Evolutionary conservation across 148 eudicot species (phyloP), one percentile per base, ranked within the genome.

Genomic region (Persicaria tinctoria): DNA sequence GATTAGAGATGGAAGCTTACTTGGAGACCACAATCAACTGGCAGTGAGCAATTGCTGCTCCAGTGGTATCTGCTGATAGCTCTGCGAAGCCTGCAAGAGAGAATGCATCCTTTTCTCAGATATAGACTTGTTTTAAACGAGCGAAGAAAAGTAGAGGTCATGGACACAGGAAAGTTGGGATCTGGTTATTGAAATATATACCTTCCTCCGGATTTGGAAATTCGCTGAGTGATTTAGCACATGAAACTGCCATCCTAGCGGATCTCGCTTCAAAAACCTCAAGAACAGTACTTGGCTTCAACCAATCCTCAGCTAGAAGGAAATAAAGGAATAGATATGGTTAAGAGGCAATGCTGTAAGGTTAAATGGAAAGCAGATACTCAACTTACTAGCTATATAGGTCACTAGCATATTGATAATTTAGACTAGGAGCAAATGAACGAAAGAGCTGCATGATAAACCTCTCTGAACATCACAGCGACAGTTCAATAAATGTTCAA

Each of bases 211-310:
- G 89, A 74, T 86, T 90, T 62, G 86, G 73, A 81, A 87, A 92
- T 77, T 87, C 77, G 89, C 89, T 84, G 60, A 95, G 72, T 46
- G 78, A 83, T 79, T 84, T 80, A 68, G 92, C 97, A 83, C 92
- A 87, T 51, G 88, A 83, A 79, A 95, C 87, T 73, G 98, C 82
- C 96, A 92, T 89, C 82, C 93, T 87, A 63, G 85, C 80, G 57
- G 98, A 83, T 69, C 97, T 91, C 57, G 97, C 93, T 86, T 95
- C 97, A 84, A 95, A 95, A 79, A 85, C 96, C 75, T 95, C 97
- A 73, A 87, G 11, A 63, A 92, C 75, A 78, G 80, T 73, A 74
- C 79, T 81, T 55, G 96, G 92, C 38, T 85, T 92, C 74, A 83
- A 78, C 98, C 98, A 95, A 80, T 92, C 98, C 81, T 90, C 89